Conservation (phyloP, 345 rosid genomes). For the Rhodomyrtus tomentosa region DNA sequence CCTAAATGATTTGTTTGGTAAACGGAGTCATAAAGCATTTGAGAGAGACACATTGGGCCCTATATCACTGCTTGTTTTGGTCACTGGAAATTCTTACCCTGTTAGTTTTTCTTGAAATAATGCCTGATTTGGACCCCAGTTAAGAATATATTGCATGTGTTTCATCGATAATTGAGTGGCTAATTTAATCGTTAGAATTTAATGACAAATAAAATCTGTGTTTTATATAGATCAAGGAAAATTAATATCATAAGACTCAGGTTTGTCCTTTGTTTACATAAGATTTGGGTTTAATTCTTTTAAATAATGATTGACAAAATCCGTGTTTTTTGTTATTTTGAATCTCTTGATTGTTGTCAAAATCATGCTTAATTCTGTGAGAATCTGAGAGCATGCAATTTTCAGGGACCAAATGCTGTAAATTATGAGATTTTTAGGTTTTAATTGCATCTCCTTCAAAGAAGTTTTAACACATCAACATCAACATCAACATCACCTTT, state of each 20-base stretch:
- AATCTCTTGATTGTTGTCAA: neutral
- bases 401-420: neutral
- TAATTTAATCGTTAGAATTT: neutral
- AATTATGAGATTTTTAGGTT: neutral
- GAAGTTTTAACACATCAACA: no score
- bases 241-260: neutral
- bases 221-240: neutral
- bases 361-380: neutral
- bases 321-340: neutral
- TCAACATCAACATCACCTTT: no score
- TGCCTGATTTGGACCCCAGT: neutral
- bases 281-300: neutral
- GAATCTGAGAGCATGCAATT: neutral
- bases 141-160: neutral
- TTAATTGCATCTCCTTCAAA: neutral
- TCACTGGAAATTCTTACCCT: neutral
- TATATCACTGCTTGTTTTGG: neutral
- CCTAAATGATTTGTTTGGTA: neutral
- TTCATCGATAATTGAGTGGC: neutral
- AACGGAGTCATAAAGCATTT: neutral
- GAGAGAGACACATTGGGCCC: neutral
- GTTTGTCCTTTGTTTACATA: neutral
- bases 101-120: neutral
- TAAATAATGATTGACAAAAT: neutral
- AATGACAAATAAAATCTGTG: neutral